Evolutionary conservation across 108 stramenopile genomes (phyloP).

Genomic region (Chaetoceros tenuissimus): DNA sequence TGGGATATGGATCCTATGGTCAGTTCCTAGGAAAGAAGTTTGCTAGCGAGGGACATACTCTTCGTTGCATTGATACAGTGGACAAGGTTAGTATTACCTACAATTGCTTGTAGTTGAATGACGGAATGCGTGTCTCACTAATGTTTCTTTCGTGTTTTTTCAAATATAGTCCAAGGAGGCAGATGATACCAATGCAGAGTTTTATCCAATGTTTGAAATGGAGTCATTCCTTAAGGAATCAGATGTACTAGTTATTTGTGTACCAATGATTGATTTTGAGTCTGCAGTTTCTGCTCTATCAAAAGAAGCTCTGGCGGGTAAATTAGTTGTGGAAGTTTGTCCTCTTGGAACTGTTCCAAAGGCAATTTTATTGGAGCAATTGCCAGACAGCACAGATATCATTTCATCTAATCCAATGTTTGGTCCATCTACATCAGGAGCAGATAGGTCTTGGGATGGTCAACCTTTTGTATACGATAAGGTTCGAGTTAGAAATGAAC

Average conservation of each 20-base stretch:
- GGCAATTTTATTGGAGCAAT: slow-evolving; percentile 49
- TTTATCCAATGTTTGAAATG: slow-evolving; percentile 61
- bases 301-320: slow-evolving; percentile 43
- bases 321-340: slow-evolving; percentile 74
- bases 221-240: slow-evolving; percentile 48
- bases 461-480: slow-evolving; percentile 89
- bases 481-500: slow-evolving; percentile 60
- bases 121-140: not conserved
- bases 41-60: slow-evolving; percentile 39
- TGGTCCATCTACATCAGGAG: slow-evolving; percentile 32
- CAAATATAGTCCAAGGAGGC: slow-evolving; percentile 55
- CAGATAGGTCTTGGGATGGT: slow-evolving; percentile 62
- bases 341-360: slow-evolving; percentile 61
- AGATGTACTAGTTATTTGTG: slow-evolving; percentile 73
- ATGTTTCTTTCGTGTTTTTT: not conserved
- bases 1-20: slow-evolving; percentile 40
- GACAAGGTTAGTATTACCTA: slow-evolving; percentile 32
- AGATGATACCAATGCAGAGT: slow-evolving; percentile 54
- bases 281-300: slow-evolving; percentile 51
- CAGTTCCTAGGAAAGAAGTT: slow-evolving; percentile 48
- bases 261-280: slow-evolving; percentile 74
- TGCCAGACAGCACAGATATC: slow-evolving; percentile 79
- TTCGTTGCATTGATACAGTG: slow-evolving; percentile 61
- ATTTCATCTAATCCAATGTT: slow-evolving; percentile 93
- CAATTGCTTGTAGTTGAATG: not conserved